These are phyloP conservation scores for Russula emetica DNA, from an alignment of 768 basidiomycete species.

Conservation along the genomic window DNA sequence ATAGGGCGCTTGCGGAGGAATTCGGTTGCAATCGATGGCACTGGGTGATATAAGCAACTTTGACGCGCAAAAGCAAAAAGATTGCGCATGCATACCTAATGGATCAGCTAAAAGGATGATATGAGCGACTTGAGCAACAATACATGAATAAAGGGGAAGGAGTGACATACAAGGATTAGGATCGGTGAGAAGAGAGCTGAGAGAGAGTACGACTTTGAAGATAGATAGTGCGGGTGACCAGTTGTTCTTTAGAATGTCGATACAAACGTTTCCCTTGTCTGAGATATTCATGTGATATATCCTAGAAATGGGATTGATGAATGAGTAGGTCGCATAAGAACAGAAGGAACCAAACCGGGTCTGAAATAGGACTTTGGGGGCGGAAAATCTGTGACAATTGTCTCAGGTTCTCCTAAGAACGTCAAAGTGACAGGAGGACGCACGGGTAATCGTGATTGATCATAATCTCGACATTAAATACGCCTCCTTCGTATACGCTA, in stretches of 20 bases:
- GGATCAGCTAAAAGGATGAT: conserved; percentile 22
- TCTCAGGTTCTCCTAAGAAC: neutral
- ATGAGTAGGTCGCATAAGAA: conserved; percentile 1
- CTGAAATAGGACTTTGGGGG: conserved; percentile 70
- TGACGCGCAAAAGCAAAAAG: neutral
- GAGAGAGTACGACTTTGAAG: conserved; percentile 90
- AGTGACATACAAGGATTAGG: conserved; percentile 79
- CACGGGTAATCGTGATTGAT: conserved; percentile 79
- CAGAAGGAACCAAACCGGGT: conserved; percentile 50
- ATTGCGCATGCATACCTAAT: conserved; percentile 18
- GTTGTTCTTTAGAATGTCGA: conserved; percentile 88
- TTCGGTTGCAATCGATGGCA: conserved; percentile 35
- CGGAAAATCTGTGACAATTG: conserved; percentile 55
- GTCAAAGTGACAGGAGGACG: conserved; percentile 29
- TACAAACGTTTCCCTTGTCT: conserved; percentile 73
- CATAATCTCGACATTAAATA: conserved; percentile 62
- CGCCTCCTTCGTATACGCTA: conserved; percentile 75
- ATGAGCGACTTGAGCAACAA: conserved; percentile 1
- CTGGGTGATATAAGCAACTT: conserved; percentile 21
- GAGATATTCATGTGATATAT: conserved; percentile 92
- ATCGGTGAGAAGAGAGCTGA: conserved; percentile 89
- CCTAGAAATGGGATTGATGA: conserved; percentile 36
- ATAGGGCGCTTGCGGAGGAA: conserved; percentile 34
- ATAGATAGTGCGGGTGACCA: conserved; percentile 94
- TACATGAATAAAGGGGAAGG: neutral